These are phyloP conservation scores for Solanum hybrid DNA, from an alignment of 305 asterid species.

Conservation along the genomic window DNA sequence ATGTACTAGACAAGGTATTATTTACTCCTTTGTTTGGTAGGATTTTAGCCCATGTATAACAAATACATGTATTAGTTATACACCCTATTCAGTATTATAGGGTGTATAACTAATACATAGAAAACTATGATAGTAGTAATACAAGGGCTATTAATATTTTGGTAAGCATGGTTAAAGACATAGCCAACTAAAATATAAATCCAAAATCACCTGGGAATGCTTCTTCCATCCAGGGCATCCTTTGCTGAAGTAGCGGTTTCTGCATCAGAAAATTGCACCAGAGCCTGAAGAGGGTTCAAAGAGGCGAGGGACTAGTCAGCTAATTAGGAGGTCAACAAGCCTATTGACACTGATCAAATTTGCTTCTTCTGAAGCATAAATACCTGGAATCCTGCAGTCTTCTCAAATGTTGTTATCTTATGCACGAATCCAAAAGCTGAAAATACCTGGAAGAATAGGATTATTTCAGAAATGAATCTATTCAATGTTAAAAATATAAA, in stretches of 20 bases:
- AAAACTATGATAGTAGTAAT: neutral
- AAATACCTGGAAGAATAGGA: constrained; percentile 59
- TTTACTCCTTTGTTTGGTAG: neutral
- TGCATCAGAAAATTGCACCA: constrained; percentile 92
- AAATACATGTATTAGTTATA: neutral
- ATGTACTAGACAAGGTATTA: neutral
- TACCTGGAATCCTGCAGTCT: constrained; percentile 99
- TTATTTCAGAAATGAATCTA: neutral
- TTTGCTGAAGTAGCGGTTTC: constrained; percentile 89
- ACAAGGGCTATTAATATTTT: neutral
- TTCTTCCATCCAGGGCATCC: constrained; percentile 97
- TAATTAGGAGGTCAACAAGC: neutral
- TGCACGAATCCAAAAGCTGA: constrained; percentile 97
- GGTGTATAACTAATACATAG: neutral
- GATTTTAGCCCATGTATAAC: neutral
- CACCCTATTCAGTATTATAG: neutral
- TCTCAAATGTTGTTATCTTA: constrained; percentile 97
- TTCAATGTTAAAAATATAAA: neutral
- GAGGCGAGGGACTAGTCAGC: neutral
- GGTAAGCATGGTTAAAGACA: neutral
- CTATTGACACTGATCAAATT: neutral
- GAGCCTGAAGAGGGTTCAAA: constrained; percentile 48
- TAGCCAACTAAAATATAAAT: constrained; percentile 46
- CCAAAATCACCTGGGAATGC: constrained; percentile 97
- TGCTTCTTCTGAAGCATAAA: constrained; percentile 2